Evolutionary conservation across 345 rosid species (phyloP).

Genomic region (Syzygium grande): DNA sequence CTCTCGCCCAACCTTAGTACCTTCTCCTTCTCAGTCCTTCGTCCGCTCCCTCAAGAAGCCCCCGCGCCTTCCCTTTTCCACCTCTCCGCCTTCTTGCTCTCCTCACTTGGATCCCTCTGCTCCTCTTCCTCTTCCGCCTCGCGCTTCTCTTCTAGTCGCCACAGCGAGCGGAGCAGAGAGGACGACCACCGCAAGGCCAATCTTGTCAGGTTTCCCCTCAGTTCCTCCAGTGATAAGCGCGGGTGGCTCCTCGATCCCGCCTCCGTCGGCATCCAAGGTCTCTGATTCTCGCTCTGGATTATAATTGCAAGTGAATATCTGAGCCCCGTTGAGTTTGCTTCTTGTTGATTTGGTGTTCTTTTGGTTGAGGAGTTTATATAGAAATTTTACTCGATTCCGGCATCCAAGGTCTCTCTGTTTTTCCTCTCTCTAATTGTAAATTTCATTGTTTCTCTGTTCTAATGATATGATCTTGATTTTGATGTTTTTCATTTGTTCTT

Average conservation of each 20-base stretch:
- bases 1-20: not conserved
- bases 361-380: not conserved
- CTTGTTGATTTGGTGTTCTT: not conserved
- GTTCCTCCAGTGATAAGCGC: constrained; percentile 46
- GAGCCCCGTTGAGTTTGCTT: not conserved
- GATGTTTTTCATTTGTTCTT: not conserved
- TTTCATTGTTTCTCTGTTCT: too few relatives aligned
- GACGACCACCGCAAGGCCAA: constrained; percentile 46
- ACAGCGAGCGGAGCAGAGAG: constrained; percentile 6
- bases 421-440: too few relatives aligned
- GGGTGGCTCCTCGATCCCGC: constrained; percentile 81
- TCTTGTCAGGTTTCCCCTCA: constrained; percentile 37
- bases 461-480: too few relatives aligned
- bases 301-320: not conserved
- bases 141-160: constrained; percentile 1
- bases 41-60: constrained; percentile 63
- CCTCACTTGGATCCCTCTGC: constrained; percentile 61
- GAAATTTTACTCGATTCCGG: not conserved
- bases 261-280: constrained; percentile 50
- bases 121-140: constrained; percentile 25
- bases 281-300: not conserved
- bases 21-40: constrained; percentile 18
- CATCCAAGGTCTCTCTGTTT: too few relatives aligned
- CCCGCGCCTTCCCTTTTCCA: constrained; percentile 58
- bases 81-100: constrained; percentile 46